Evolutionary conservation across 2,329 filamentous ascomycete species (phyloP), one percentile per base, ranked within the genome.

Genomic region (Fusarium continuum): DNA sequence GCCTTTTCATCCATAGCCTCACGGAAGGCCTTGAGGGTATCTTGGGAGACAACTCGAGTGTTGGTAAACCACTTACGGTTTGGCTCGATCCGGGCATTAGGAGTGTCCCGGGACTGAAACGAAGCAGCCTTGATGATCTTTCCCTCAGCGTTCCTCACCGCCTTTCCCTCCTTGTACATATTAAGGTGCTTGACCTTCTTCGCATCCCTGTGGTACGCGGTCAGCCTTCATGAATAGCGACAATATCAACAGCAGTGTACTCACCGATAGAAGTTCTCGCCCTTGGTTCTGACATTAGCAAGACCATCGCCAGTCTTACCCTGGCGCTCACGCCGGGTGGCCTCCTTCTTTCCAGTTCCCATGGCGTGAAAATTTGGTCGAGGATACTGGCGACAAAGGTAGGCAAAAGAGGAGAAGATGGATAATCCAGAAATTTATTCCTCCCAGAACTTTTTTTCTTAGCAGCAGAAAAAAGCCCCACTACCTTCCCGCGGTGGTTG

Each of bases 31-130:
- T 86, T 86, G 63, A 98, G 83, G 4, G 92, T 91, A 75, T 96
- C 92, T 75, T 97, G 94, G 2, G 91, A 92, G 72, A 97, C 96
- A 46, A 88, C 85, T 67, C 95, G 84, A 28, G 94, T 97, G 77
- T 97, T 97, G 72, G 90, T 92, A 80, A 99, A 99, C 95, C 95
- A 99, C 80, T 96, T 96, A 72, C 95, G 86, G 79, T 98, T 96
- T 44, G 95, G 95, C 81, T 98, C 94, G 73, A 98, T 91, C 67
- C 93, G 87, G 68, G 94, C 95, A 57, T 85, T 87, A 40, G 94
- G 93, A 19, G 89, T 79, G 29, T 97, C 93, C 73, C 88, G 84
- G 58, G 90, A 93, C 80, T 98, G 93, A 78, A 88, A 97, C 14
- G 87, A 84, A 43, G 93, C 93, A 65, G 92, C 88, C 78, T 95